Evolutionary conservation across 495 filamentous ascomycete species (phyloP).

Genomic region (Hypoxylon intermedium): DNA sequence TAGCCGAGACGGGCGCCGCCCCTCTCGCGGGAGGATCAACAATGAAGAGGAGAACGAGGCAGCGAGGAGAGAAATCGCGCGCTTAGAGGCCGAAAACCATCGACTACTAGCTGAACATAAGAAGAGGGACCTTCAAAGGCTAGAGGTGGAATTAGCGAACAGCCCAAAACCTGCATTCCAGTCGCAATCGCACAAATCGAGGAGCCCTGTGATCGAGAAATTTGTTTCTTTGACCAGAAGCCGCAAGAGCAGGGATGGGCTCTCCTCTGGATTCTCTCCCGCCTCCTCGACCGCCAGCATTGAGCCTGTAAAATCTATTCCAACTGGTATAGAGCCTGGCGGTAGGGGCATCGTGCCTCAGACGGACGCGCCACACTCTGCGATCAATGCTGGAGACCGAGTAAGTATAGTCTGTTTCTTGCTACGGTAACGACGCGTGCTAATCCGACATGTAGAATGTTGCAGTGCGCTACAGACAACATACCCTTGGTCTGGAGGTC

Average conservation of each 20-base stretch:
- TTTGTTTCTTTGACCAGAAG: constrained; percentile 48
- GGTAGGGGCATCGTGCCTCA: constrained; percentile 62
- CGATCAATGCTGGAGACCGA: constrained; percentile 80
- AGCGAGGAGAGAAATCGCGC: constrained; percentile 32
- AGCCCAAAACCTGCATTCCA: constrained; percentile 18
- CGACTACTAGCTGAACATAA: constrained; percentile 54
- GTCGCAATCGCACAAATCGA: constrained; percentile 36
- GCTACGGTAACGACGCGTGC: constrained; percentile 1
- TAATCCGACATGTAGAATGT: constrained; percentile 58
- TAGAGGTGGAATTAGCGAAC: constrained; percentile 52
- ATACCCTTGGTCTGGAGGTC: constrained; percentile 68
- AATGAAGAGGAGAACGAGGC: constrained; percentile 28
- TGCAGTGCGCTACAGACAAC: constrained; percentile 69
- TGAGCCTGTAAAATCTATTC: constrained; percentile 29
- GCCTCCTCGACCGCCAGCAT: constrained; percentile 35
- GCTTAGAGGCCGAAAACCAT: constrained; percentile 49
- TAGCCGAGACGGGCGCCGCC: constrained; percentile 28
- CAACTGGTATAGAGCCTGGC: constrained; percentile 42
- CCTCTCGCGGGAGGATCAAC: constrained; percentile 10
- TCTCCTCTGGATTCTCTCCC: constrained; percentile 39
- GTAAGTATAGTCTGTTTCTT: constrained; percentile 51
- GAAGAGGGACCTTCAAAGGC: constrained; percentile 54
- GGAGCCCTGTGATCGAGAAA: constrained; percentile 49
- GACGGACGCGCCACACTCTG: constrained; percentile 81
- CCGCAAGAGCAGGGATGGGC: constrained; percentile 40